Evolutionary conservation across 306 rosid species (phyloP).

Genomic region (Albizia julibrissin): DNA sequence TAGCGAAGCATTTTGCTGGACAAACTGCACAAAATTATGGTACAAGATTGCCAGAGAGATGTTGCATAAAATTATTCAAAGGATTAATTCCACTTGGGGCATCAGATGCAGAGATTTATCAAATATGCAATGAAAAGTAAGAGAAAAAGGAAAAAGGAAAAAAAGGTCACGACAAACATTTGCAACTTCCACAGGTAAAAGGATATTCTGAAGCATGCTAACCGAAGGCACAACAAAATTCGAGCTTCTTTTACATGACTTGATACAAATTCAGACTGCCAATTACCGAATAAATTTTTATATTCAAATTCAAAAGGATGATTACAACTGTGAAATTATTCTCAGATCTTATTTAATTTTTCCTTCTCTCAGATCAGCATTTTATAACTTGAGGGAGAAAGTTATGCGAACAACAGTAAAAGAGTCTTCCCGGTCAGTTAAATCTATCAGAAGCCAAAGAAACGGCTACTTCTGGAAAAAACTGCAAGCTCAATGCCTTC

Average conservation of each 20-base stretch:
- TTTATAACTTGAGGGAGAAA: not conserved
- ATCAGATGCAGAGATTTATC: not conserved
- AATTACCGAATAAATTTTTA: not conserved
- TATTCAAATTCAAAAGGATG: not conserved
- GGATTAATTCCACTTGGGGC: not conserved
- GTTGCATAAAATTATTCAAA: not conserved
- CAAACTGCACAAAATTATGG: not conserved
- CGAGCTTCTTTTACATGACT: not conserved
- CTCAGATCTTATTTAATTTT: not conserved
- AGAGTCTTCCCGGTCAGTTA: not conserved
- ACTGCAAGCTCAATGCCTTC: not conserved
- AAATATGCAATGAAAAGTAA: not conserved
- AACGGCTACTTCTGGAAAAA: not conserved
- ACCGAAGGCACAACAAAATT: not conserved
- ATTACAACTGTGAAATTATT: not conserved
- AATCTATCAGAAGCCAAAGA: slow-evolving; percentile 2
- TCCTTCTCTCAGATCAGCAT: not conserved
- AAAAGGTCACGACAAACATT: not conserved
- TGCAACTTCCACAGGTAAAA: not conserved
- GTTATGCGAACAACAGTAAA: not conserved
- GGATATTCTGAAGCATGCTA: not conserved
- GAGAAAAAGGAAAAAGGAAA: not conserved
- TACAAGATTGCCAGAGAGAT: not conserved
- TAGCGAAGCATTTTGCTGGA: not conserved
- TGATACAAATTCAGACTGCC: not conserved